phyloP scores from a whole-genome alignment of 1,284 basidiomycete species.

The Sanghuangporus sanghuang region DNA sequence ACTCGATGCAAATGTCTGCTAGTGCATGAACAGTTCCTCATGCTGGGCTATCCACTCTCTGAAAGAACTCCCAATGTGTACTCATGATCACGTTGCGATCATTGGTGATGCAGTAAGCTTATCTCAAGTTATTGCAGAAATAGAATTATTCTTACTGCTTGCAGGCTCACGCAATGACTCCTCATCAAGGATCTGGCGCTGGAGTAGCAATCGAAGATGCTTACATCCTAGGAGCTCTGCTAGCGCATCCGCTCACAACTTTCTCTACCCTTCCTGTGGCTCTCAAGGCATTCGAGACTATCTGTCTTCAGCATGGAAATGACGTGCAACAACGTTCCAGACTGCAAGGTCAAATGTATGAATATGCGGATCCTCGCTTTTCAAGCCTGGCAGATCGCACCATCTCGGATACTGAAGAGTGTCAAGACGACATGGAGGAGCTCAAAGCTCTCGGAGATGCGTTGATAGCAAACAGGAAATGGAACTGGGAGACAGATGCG shows the following conservation, averaged over 20 bases:
- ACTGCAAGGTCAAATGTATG: slow-evolving; percentile 24
- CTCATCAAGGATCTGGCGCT: slow-evolving; percentile 34
- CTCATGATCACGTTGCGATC: slow-evolving; percentile 17
- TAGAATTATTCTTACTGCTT: not conserved
- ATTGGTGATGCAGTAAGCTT: slow-evolving; percentile 18
- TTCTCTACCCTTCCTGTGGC: slow-evolving; percentile 19
- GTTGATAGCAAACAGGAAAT: slow-evolving; percentile 29
- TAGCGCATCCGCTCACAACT: slow-evolving; percentile 22
- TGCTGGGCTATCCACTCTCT: slow-evolving; percentile 18
- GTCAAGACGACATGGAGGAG: slow-evolving; percentile 10
- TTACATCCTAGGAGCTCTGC: slow-evolving; percentile 31
- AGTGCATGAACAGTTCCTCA: slow-evolving; percentile 17
- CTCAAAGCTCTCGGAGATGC: slow-evolving; percentile 25
- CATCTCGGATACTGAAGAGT: not conserved
- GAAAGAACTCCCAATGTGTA: not conserved
- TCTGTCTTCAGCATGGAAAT: slow-evolving; percentile 22
- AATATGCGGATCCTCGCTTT: slow-evolving; percentile 21
- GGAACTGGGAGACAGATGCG: slow-evolving; percentile 20
- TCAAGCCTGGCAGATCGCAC: slow-evolving; percentile 8
- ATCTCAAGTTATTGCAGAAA: not conserved
- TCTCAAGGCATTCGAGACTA: slow-evolving; percentile 23
- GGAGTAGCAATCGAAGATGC: slow-evolving; percentile 33
- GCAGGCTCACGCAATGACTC: slow-evolving; percentile 38
- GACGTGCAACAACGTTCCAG: slow-evolving; percentile 27
- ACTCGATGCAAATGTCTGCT: not conserved